Base-by-base conservation (phyloP, 2,329 filamentous ascomycete genomes). In the Bisporella sp. region DNA sequence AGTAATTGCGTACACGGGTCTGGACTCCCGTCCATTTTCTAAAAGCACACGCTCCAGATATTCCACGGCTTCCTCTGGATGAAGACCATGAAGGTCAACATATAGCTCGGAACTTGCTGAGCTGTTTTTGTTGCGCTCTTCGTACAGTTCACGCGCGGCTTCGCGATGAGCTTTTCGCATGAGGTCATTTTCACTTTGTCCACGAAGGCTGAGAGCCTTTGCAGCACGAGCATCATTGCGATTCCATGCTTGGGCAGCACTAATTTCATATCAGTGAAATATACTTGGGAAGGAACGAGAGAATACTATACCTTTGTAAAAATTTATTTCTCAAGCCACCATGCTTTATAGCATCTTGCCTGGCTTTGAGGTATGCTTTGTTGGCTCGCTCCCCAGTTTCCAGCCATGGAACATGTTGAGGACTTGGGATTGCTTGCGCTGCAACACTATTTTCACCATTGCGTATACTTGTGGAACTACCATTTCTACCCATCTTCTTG, bases 121-220 rank as follows among this genome's bases (percentile, higher is more conserved):
- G 54, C 72, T 73, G 63, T 83, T 79, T 68, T 85, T 88, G 67
- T 96, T 96, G 39, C 92, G 88, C 65, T 95, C 87, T 67, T 96
- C 91, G 66, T 97, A 99, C 31, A 99, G 77, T 62, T 93, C 85
- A 35, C 85, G 82, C 28, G 93, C 93, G 7, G 93, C 93, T 70
- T 97, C 91, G 44, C 93, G 85, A 65, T 99, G 93, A 43, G 91
- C 92, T 72, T 96, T 95, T 57, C 91, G 84, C 93, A 99, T 99
- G 37, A 95, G 78, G 59, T 95, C 89, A 63, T 99, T 97, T 71
- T 99, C 93, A 60, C 89, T 93, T 70, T 97, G 93, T 9, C 93
- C 93, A 31, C 93, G 86, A 43, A 97, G 80, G 62, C 89, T 96
- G 46, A 97, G 79, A 32, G 92, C 92, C 72, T 97, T 97, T 54